Evolutionary conservation across 805 yeast species (phyloP).

Genomic region (Sugiyamaella marilandica): DNA sequence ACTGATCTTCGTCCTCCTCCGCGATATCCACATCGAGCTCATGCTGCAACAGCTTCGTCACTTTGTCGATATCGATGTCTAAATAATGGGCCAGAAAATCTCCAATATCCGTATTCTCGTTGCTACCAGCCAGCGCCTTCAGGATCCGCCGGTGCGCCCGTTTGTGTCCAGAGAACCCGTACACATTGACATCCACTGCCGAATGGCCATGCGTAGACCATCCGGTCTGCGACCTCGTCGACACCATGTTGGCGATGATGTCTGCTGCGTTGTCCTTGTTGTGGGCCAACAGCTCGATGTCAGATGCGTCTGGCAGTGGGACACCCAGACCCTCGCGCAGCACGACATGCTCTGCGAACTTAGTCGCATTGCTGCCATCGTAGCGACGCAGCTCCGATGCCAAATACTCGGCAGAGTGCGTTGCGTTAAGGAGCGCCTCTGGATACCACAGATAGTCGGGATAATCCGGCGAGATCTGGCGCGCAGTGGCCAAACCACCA

Average conservation of each 20-base stretch:
- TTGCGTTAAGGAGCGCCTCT: slow-evolving; percentile 60
- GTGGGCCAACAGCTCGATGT: slow-evolving; percentile 43
- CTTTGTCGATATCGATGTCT: slow-evolving; percentile 31
- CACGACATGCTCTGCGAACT: slow-evolving; percentile 50
- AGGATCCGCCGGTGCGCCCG: slow-evolving; percentile 18
- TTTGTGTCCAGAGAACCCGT: slow-evolving; percentile 63
- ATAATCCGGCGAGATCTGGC: slow-evolving; percentile 62
- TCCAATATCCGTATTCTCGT: slow-evolving; percentile 85
- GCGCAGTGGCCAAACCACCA: slow-evolving; percentile 86
- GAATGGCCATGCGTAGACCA: slow-evolving; percentile 97
- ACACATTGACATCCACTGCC: slow-evolving; percentile 87
- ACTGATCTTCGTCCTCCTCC: slow-evolving; percentile 4
- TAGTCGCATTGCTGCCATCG: slow-evolving; percentile 34
- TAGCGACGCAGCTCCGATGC: slow-evolving; percentile 41
- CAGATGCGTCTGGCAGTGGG: slow-evolving; percentile 49
- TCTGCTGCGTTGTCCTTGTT: slow-evolving; percentile 36
- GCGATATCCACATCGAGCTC: slow-evolving; percentile 8
- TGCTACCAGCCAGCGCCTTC: slow-evolving; percentile 63
- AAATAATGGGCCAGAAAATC: slow-evolving; percentile 55
- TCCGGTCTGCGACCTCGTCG: slow-evolving; percentile 83
- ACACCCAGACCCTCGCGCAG: slow-evolving; percentile 67
- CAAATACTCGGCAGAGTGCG: slow-evolving; percentile 73
- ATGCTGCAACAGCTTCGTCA: slow-evolving; percentile 27
- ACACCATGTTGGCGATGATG: slow-evolving; percentile 62
- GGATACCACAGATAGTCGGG: slow-evolving; percentile 92